Percentiles rank a stretch among this genome's conserved stretches.
phyloP scores from a whole-genome alignment of 208 protist species.

The Acanthamoeba castellanii region DNA sequence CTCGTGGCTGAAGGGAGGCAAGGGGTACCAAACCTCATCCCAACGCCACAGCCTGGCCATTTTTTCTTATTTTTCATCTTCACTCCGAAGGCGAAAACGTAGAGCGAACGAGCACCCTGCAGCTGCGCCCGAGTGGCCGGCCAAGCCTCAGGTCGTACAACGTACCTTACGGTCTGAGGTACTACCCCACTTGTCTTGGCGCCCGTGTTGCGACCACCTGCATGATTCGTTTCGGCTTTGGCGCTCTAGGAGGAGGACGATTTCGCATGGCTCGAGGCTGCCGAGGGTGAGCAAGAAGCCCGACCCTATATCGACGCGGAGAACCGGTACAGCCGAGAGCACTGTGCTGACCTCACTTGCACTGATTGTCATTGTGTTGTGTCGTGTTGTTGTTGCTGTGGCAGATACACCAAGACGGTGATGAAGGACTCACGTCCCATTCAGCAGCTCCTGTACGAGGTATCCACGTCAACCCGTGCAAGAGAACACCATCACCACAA shows the following conservation, averaged over 20 bases:
- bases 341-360: background rate
- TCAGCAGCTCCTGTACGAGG: slow-evolving; percentile 5
- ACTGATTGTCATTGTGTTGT: no score
- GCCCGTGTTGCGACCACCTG: no score
- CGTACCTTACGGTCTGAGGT: background rate
- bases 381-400: background rate
- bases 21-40: no score
- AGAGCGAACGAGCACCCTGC: background rate
- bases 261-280: background rate
- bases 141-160: background rate
- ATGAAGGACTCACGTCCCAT: background rate
- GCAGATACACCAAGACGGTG: slow-evolving; percentile 6
- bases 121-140: background rate
- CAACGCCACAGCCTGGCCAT: no score
- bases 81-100: no score
- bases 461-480: background rate
- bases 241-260: background rate
- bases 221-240: no score
- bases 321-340: background rate
- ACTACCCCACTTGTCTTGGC: background rate
- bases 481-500: background rate
- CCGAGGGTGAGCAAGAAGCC: background rate
- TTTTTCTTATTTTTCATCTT: no score
- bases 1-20: no score
- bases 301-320: background rate